Evolutionary conservation across 176 grass and related monocot genomes (phyloP), one percentile per base, ranked within the genome.

Genomic region (Musa acuminata): DNA sequence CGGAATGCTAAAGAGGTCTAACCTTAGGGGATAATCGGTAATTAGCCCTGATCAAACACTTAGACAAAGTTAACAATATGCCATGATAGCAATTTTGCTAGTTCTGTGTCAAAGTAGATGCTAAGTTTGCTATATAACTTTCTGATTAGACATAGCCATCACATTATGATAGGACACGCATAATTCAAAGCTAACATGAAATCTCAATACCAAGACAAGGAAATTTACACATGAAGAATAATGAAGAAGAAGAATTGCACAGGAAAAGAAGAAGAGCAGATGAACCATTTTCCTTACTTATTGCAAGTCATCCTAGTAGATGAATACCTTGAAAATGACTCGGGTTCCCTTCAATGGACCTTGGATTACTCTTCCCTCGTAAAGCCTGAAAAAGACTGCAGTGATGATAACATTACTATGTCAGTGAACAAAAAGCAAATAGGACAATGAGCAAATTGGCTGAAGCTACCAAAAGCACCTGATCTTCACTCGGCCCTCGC

Each of bases 401-500:
- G 83, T 62, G 50, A 84, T 85, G 50, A 84, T 85, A 67, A 80
- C 35, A 72, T 82, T 83, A 78, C 64, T 77, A 84, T 70, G 68
- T 75, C 22, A 54, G 86, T 51, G 79, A 76, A 78, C 69, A 48
- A 69, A 53, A 14, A 72, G 43, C 63, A 48, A 75, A 68, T 50
- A 54, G 3, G 55, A 53, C 62, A 12, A 72, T 53, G 64, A 55
- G 68, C 21, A 71, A 16, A 72, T 64, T 70, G 53, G 51, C 9
- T 71, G 50, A 49, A 68, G 25, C 64, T 69, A 82, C 71, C 21
- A 72, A 80, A 87, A 80, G 73, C 75, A 97, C 90, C 90, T 97
- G 79, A 97, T 97, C 62, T 90, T 93, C 77, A 97, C 90, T 93
- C 90, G 83, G 73, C 93, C 90, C 84, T 97, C 87, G 84, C 90